Percentiles rank a stretch among this genome's conserved stretches.
These are phyloP conservation scores for Trichoderma gamsii DNA, from an alignment of 495 filamentous ascomycete genomes.

Conservation along the genomic window DNA sequence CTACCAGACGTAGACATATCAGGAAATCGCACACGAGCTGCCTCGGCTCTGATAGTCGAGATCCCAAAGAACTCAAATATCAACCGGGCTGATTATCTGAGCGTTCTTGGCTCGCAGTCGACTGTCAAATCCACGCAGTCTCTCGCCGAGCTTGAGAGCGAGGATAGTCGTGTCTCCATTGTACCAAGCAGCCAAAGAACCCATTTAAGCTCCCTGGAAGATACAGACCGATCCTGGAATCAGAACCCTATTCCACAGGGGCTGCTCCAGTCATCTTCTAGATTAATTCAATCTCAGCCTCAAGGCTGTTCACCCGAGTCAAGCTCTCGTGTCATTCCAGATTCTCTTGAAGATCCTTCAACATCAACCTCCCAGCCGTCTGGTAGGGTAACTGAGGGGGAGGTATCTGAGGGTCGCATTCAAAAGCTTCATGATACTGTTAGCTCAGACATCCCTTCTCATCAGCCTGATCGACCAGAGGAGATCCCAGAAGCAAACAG, in stretches of 20 bases:
- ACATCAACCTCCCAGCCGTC: not conserved
- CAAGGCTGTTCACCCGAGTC: not conserved
- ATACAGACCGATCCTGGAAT: not conserved
- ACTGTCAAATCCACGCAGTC: not conserved
- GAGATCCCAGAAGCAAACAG: not conserved
- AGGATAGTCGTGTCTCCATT: constrained; percentile 1
- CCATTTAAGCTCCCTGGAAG: constrained; percentile 5
- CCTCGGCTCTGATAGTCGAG: not conserved
- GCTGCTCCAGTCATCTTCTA: not conserved
- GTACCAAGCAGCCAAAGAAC: constrained; percentile 2
- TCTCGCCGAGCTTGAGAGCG: not conserved
- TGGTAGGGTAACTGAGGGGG: not conserved
- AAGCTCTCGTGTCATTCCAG: not conserved
- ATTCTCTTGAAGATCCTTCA: not conserved
- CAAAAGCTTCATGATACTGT: not conserved
- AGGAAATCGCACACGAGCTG: not conserved
- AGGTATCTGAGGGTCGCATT: not conserved
- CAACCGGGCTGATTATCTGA: constrained; percentile 12
- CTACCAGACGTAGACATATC: not conserved
- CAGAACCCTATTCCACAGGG: not conserved
- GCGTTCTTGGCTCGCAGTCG: not conserved
- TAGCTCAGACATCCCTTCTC: constrained; percentile 1
- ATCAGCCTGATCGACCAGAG: not conserved
- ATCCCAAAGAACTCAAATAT: constrained; percentile 10
- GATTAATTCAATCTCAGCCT: not conserved